phyloP scores from a whole-genome alignment of 2,329 filamentous ascomycete genomes.

The Karstenula rhodostoma region DNA sequence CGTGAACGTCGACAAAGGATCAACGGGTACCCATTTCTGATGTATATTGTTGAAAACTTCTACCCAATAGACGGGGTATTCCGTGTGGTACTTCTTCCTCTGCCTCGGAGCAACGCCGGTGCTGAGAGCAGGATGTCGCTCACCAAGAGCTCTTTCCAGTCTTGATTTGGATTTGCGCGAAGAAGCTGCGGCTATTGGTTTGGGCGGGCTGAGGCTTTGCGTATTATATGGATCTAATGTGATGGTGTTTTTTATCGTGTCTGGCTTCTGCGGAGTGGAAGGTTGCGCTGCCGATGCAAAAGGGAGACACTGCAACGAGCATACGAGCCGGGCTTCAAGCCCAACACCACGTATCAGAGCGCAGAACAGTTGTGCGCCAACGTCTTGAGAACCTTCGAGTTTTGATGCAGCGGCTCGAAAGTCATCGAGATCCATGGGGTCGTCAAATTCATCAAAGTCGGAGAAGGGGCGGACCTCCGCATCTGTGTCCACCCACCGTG shows the following conservation, averaged over 20 bases:
- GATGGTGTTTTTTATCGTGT: constrained; percentile 32
- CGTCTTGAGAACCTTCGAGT: constrained; percentile 83
- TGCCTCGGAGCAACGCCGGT: constrained; percentile 45
- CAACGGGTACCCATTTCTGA: constrained; percentile 91
- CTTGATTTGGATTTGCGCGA: constrained; percentile 44
- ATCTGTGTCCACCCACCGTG: constrained; percentile 75
- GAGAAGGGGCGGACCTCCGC: constrained; percentile 62
- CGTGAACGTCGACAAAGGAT: constrained; percentile 81
- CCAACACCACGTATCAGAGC: constrained; percentile 84
- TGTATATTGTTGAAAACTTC: constrained; percentile 86
- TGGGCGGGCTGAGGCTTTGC: constrained; percentile 27
- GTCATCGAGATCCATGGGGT: constrained; percentile 72
- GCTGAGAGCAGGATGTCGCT: constrained; percentile 35
- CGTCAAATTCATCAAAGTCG: constrained; percentile 69
- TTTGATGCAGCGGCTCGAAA: constrained; percentile 75
- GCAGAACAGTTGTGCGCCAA: constrained; percentile 91
- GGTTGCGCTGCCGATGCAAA: constrained; percentile 61
- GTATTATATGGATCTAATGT: constrained; percentile 44
- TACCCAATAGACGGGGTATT: constrained; percentile 90
- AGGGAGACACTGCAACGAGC: constrained; percentile 84
- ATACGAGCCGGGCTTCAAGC: constrained; percentile 82
- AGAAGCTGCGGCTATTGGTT: constrained; percentile 26
- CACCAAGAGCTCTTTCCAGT: constrained; percentile 42
- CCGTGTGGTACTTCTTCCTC: constrained; percentile 69
- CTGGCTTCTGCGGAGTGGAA: constrained; percentile 37